Evolutionary conservation across 805 yeast species (phyloP), one percentile per base, ranked within the genome.

Genomic region (Cyberlindnera mycetangii): DNA sequence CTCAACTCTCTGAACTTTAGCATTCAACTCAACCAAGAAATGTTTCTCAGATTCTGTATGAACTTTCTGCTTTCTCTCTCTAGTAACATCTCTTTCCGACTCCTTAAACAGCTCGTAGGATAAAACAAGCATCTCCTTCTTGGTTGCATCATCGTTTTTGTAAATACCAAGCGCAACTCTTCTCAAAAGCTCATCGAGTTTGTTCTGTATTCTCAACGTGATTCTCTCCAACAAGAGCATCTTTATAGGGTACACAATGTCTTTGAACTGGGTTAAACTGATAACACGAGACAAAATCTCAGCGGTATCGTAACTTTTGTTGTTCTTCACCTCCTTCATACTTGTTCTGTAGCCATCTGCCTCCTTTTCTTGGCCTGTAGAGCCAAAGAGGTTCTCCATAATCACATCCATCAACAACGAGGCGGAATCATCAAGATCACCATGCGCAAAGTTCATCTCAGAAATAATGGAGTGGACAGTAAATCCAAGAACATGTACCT

Each of bases 381-480:
- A 76, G 19, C 99, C 99, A 64, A 93, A 90, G 4, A 81, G 76
- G 58, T 92, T 97, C 58, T 89, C 96, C 96, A 92, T 92, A 18
- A 90, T 72, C 14, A 89, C 70, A 18, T 78, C 81, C 53, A 83
- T 81, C 11, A 90, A 66, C 43, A 83, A 54, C 2, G 68, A 67
- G 4, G 83, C 77, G 10, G 79, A 72, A 12, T 78, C 82, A 61
- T 89, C 93, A 34, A 92, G 67, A 47, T 87, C 95, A 7, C 96
- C 95, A 51, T 78, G 85, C 0, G 58, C 47, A 34, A 87, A 63
- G 6, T 68, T 62, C 52, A 86, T 66, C 8, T 78, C 72, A 2
- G 76, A 76, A 42, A 93, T 65, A 31, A 92, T 66, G 39, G 81
- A 71, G 64, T 93, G 97, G 5, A 88, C 78, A 1, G 97, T 87